Base-by-base conservation (phyloP, 768 basidiomycete genomes). In the Daedaleopsis sinensis region DNA sequence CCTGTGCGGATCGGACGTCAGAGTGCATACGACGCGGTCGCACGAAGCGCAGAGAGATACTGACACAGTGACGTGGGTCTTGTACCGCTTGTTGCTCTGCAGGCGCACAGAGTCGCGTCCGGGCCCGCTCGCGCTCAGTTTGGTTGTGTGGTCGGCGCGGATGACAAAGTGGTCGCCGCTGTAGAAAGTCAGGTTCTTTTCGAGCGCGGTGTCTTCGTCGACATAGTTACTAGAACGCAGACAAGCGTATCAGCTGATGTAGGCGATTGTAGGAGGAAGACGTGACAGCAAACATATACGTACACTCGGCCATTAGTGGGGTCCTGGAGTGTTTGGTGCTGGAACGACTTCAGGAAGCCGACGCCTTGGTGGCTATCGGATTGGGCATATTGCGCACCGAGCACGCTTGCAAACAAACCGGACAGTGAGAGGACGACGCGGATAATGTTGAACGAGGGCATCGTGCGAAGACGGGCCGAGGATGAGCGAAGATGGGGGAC, bases 231-330 rank as follows among this genome's bases (percentile, higher is more conserved):
- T 81, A 50, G 27, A 32, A 7, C 27, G 27, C 27, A 32, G 7
- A 32, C 5, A 32, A 32, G 27, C 27, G 27, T 32, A 7, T 32
- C 27, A 32, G 27, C 27, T 32, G 27, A 7, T 32, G 27, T 3
- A 32, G 27, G 7, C 4, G 27, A 32, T 32, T 3, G 27, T 7
- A 3, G 27, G 27, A 32, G 27, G 27, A 32, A 32, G 27, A 32
- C 27, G 27, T 3, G 7, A 32, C 4, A 32, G 3, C 27, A 32
- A 32, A 7, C 27, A 32, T 7, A 7, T 16, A 18, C 83, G 66
- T 71, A 88, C 88, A 90, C 88, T 55, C 87, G 78, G 32, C 88
- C 88, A 63, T 87, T 77, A 7, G 88, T 89, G 5, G 88, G 87
- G 67, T 89, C 88, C 1, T 80, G 16, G 46, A 83, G 80, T n/a